These are phyloP conservation scores for Aspergillus novofumigatus DNA, from an alignment of 2,329 filamentous ascomycete genomes.

Conservation along the genomic window DNA sequence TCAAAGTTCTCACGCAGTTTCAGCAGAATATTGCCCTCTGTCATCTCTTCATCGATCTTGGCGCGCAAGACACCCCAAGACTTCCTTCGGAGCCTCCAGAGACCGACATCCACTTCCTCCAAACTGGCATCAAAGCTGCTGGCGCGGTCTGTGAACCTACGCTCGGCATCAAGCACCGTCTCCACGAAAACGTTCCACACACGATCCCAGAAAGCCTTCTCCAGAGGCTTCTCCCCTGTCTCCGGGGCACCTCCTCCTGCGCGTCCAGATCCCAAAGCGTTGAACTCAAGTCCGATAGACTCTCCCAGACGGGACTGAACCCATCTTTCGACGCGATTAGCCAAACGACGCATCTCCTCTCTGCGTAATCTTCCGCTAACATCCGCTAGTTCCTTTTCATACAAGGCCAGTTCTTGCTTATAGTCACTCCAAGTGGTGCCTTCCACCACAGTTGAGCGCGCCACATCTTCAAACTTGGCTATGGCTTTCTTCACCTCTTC, in stretches of 20 bases:
- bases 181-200: slow-evolving; percentile 84
- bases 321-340: slow-evolving; percentile 88
- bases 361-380: slow-evolving; percentile 80
- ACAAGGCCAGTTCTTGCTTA: slow-evolving; percentile 71
- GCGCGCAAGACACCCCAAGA: slow-evolving; percentile 87
- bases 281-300: slow-evolving; percentile 88
- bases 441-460: slow-evolving; percentile 68
- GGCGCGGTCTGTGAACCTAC: slow-evolving; percentile 79
- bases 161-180: slow-evolving; percentile 80
- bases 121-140: slow-evolving; percentile 89
- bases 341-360: slow-evolving; percentile 92
- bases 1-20: slow-evolving; percentile 98
- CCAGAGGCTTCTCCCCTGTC: slow-evolving; percentile 66
- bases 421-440: slow-evolving; percentile 87
- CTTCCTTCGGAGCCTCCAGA: slow-evolving; percentile 90
- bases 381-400: slow-evolving; percentile 86
- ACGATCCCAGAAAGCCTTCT: slow-evolving; percentile 92
- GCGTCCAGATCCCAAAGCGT: slow-evolving; percentile 85
- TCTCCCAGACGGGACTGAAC: slow-evolving; percentile 84
- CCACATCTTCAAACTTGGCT: slow-evolving; percentile 70
- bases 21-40: slow-evolving; percentile 91
- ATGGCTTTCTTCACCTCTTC: slow-evolving; percentile 74
- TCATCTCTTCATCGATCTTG: slow-evolving; percentile 94
- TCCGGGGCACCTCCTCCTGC: slow-evolving; percentile 78
- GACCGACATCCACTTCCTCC: slow-evolving; percentile 85